phyloP scores from a whole-genome alignment of 2,329 filamentous ascomycete species.

The Neonectria faginata region DNA sequence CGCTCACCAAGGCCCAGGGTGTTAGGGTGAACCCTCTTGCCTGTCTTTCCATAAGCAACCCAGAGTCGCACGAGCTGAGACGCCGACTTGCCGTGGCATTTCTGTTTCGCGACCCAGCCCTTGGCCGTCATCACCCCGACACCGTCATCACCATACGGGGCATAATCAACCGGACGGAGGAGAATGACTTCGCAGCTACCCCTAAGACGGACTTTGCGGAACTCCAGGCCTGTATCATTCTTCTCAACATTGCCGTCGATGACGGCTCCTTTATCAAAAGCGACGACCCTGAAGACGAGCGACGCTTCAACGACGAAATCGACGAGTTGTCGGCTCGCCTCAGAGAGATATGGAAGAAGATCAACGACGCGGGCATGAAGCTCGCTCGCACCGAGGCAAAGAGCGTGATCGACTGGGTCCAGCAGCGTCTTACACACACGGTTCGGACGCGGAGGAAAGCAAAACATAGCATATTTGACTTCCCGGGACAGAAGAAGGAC shows the following conservation, averaged over 20 bases:
- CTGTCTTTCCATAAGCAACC: conserved; percentile 66
- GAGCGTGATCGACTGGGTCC: conserved; percentile 78
- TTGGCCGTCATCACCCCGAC: conserved; percentile 57
- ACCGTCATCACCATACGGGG: conserved; percentile 55
- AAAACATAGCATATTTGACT: conserved; percentile 65
- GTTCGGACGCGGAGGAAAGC: conserved; percentile 73
- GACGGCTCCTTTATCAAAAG: conserved; percentile 58
- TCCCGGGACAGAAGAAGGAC: conserved; percentile 52
- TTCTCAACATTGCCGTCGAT: conserved; percentile 82
- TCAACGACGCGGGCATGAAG: conserved; percentile 79
- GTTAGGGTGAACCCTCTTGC: conserved; percentile 70
- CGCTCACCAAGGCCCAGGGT: conserved; percentile 58
- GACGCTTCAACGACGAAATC: conserved; percentile 75
- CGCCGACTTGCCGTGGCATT: conserved; percentile 74
- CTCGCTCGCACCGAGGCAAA: conserved; percentile 82
- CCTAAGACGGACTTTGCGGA: conserved; percentile 74
- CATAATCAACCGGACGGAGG: conserved; percentile 60
- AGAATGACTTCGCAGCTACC: conserved; percentile 64
- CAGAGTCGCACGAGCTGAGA: conserved; percentile 68
- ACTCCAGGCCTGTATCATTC: conserved; percentile 71
- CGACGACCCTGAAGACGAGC: conserved; percentile 49
- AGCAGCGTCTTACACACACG: conserved; percentile 76
- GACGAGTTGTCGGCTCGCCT: conserved; percentile 74
- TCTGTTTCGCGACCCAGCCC: conserved; percentile 64
- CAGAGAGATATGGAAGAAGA: conserved; percentile 68